A percentile compares a stretch with the other conserved stretches of the same genome.
phyloP scores from a whole-genome alignment of 2,329 filamentous ascomycete species.

The Hymenotorrendiella dingleyae region DNA sequence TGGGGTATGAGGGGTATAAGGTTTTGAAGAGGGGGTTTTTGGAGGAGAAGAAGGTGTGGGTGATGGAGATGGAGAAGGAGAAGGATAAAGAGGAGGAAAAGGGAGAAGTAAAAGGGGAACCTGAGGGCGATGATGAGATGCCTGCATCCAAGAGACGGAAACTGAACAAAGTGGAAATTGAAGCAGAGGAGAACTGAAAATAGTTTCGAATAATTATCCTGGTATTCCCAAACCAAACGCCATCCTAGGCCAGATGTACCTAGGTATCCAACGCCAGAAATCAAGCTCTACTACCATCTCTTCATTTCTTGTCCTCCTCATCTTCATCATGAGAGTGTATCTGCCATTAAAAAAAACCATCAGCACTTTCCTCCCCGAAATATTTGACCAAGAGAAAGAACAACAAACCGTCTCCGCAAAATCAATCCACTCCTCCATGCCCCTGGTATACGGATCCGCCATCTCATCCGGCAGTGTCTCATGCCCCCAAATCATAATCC shows the following conservation, averaged over 20 bases:
- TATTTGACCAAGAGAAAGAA: neutral
- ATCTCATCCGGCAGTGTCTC: conserved; percentile 57
- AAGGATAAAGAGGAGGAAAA: conserved; percentile 6
- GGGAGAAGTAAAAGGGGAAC: neutral
- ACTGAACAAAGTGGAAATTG: no score
- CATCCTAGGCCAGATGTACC: neutral
- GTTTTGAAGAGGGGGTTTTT: conserved; percentile 40
- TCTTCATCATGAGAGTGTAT: conserved; percentile 14
- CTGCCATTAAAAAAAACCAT: conserved; percentile 1
- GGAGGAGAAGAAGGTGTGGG: conserved; percentile 35
- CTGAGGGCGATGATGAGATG: neutral
- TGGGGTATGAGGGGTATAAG: conserved; percentile 38
- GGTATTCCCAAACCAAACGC: conserved; percentile 12
- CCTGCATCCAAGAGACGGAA: no score
- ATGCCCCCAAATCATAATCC: conserved; percentile 80
- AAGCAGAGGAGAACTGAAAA: no score
- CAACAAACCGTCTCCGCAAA: conserved; percentile 60
- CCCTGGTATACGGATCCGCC: conserved; percentile 65
- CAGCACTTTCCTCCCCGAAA: neutral
- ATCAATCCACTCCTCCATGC: conserved; percentile 73
- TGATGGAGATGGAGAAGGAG: conserved; percentile 3
- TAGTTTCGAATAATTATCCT: conserved; percentile 8
- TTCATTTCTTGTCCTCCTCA: neutral
- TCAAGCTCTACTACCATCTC: neutral
- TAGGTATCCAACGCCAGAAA: neutral